A percentile compares a stretch with the other conserved stretches of the same genome.
Evolutionary conservation across 805 yeast genomes (phyloP).

Genomic region (Lachancea lanzarotensis): DNA sequence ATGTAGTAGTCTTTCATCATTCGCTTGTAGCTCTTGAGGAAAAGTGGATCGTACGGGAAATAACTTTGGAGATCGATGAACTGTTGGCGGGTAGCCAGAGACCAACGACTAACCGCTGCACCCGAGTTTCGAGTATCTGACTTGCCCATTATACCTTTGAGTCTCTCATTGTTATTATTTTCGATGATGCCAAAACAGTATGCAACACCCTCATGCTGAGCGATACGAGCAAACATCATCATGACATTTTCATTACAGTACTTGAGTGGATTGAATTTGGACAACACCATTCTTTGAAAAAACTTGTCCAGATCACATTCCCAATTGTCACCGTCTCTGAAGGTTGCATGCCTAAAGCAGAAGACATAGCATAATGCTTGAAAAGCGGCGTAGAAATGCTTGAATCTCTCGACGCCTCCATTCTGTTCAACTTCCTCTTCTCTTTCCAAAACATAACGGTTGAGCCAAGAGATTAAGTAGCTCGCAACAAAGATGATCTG

Average conservation of each 20-base stretch:
- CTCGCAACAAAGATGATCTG: constrained; percentile 81
- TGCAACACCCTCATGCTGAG: constrained; percentile 83
- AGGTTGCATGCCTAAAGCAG: constrained; percentile 71
- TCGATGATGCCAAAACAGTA: constrained; percentile 92
- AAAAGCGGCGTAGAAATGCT: constrained; percentile 81
- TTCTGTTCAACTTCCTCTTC: constrained; percentile 69
- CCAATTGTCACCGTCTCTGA: constrained; percentile 54
- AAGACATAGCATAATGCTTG: constrained; percentile 88
- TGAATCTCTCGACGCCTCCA: constrained; percentile 84
- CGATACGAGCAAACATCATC: constrained; percentile 84
- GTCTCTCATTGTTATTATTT: constrained; percentile 58
- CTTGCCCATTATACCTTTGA: constrained; percentile 38
- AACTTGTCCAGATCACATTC: constrained; percentile 76
- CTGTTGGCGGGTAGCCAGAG: constrained; percentile 63
- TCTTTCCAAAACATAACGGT: constrained; percentile 73
- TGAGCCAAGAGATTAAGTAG: constrained; percentile 77
- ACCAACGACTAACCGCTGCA: constrained; percentile 27
- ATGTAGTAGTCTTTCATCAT: constrained; percentile 54
- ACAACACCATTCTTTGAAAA: constrained; percentile 75
- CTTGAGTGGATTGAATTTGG: constrained; percentile 88
- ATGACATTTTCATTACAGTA: constrained; percentile 93
- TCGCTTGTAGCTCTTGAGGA: constrained; percentile 54
- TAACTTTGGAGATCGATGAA: constrained; percentile 88
- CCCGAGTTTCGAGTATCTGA: constrained; percentile 12
- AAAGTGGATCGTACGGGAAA: constrained; percentile 92